phyloP scores from a whole-genome alignment of 1,284 basidiomycete genomes.

The Fomitopsis pinicola region DNA sequence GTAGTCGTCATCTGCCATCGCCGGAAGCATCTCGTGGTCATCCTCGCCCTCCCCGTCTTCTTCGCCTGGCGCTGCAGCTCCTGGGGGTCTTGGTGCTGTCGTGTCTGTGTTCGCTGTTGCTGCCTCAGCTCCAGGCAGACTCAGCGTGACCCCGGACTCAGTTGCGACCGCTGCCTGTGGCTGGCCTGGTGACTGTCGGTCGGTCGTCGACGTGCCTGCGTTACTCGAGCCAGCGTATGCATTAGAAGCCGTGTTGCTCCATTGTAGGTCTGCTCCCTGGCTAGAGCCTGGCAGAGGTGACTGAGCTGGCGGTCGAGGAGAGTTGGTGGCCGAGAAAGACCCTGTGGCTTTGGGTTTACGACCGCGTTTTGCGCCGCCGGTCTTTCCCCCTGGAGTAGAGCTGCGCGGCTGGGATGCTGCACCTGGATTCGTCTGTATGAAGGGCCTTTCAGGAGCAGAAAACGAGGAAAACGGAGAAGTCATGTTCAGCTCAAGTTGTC shows the following conservation, averaged over 20 bases:
- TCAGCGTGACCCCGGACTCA: constrained; percentile 17
- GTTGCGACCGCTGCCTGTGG: constrained; percentile 8
- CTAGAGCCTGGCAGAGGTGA: constrained; percentile 14
- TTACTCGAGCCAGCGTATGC: not conserved
- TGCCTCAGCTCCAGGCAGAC: constrained; percentile 20
- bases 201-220: not conserved
- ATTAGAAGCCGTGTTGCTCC: constrained; percentile 15
- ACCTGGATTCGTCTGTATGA: constrained; percentile 27
- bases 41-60: constrained; percentile 48
- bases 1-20: constrained; percentile 84
- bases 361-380: constrained; percentile 53
- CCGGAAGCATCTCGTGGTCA: constrained; percentile 71
- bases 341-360: constrained; percentile 44
- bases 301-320: constrained; percentile 14
- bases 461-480: constrained; percentile 25
- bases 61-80: constrained; percentile 23
- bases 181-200: constrained; percentile 1
- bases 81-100: constrained; percentile 18
- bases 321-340: constrained; percentile 28
- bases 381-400: constrained; percentile 25
- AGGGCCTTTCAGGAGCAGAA: constrained; percentile 27
- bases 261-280: constrained; percentile 17
- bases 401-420: constrained; percentile 25
- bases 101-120: constrained; percentile 13
- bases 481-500: constrained; percentile 10